Conservation (phyloP, 164 flowering plant genomes). For the Berberis vulgaris region DNA sequence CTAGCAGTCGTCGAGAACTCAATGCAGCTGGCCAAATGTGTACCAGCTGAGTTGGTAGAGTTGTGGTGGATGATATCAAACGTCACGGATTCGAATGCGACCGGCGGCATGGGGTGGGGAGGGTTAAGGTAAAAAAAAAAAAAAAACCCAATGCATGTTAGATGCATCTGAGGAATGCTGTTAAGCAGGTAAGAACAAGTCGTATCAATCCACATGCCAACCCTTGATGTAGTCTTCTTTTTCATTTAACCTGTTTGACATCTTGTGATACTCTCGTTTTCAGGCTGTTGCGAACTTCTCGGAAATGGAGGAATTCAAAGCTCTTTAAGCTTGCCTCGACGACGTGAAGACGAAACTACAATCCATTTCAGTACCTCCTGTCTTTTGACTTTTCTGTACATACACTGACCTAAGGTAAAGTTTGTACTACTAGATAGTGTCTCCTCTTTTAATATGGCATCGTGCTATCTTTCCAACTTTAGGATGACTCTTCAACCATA, state of each 20-base stretch:
- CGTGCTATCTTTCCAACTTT: background rate
- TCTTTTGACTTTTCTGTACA: background rate
- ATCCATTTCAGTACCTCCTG: conserved; percentile 10
- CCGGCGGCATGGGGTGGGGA: no score
- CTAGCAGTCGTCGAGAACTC: conserved; percentile 50
- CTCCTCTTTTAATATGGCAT: background rate
- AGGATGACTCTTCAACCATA: background rate
- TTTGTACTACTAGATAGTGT: background rate
- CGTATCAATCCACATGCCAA: background rate
- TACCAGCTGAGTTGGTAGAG: no score
- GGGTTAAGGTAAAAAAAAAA: no score
- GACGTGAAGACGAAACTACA: conserved; percentile 34
- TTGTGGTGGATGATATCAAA: no score
- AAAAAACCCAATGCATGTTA: background rate
- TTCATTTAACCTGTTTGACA: background rate
- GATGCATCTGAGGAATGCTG: conserved; percentile 59
- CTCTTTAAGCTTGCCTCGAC: conserved; percentile 44
- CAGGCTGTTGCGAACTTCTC: conserved; percentile 51
- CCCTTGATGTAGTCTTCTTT: background rate
- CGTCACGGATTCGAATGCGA: no score
- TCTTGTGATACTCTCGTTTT: background rate
- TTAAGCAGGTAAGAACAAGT: conserved; percentile 49
- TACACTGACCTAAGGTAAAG: background rate
- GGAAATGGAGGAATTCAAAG: conserved; percentile 43
- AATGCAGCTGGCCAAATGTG: conserved; percentile 28